These are phyloP conservation scores for Liquidambar formosana DNA, from an alignment of 164 flowering plant species.

Conservation along the genomic window DNA sequence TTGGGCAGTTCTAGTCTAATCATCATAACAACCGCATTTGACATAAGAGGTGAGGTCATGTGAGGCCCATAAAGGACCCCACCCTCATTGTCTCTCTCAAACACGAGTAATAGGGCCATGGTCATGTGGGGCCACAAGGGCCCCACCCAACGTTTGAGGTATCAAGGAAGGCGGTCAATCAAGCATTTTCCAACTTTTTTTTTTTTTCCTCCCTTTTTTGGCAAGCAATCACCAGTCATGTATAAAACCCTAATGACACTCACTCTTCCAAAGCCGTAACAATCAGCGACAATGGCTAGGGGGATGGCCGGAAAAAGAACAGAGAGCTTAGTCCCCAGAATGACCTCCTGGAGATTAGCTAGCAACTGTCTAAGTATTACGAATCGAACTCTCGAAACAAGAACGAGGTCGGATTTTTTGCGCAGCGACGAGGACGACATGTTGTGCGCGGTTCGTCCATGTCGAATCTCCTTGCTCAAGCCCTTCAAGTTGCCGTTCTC, in stretches of 20 bases:
- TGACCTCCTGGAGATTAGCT: conserved; percentile 66
- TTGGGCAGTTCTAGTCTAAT: no score
- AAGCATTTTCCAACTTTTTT: no score
- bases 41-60: no score
- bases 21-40: no score
- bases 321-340: conserved; percentile 73
- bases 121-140: no score
- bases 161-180: no score
- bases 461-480: conserved; percentile 47
- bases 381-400: conserved; percentile 41
- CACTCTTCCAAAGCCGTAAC: conserved; percentile 53
- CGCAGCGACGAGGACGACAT: conserved; percentile 72
- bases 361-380: conserved; percentile 33
- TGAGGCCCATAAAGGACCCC: no score
- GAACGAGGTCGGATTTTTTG: conserved; percentile 63
- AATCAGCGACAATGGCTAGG: conserved; percentile 56
- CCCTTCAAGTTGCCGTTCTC: conserved; percentile 52
- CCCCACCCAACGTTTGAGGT: no score
- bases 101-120: no score
- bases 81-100: no score
- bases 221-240: no score
- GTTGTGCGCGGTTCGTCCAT: conserved; percentile 72
- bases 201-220: no score
- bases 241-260: conserved; percentile 17
- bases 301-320: conserved; percentile 71